A percentile compares a stretch with the other conserved stretches of the same genome.
These are phyloP conservation scores for Xylaria scruposa DNA, from an alignment of 495 filamentous ascomycete genomes.

Conservation along the genomic window DNA sequence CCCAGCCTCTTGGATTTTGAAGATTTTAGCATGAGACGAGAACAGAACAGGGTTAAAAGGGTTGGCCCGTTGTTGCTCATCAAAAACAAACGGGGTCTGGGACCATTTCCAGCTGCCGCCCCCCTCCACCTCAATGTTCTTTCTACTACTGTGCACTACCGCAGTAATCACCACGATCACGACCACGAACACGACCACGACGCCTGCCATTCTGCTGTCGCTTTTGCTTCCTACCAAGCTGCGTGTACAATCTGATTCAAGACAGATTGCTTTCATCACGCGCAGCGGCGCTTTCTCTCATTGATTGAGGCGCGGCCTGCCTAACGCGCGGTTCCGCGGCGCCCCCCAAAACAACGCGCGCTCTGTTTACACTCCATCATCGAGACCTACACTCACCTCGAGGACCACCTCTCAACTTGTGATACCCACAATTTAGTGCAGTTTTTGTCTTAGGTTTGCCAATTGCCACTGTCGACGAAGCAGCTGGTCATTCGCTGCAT, in stretches of 20 bases:
- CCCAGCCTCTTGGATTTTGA: slow-evolving; percentile 31
- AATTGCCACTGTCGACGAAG: slow-evolving; percentile 10
- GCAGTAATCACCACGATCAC: slow-evolving; percentile 12
- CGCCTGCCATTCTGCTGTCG: neutral
- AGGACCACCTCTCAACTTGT: neutral
- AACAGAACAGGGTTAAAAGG: slow-evolving; percentile 12
- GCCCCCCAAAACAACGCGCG: slow-evolving; percentile 28
- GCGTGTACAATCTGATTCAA: neutral
- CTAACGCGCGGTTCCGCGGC: slow-evolving; percentile 26
- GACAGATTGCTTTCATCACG: slow-evolving; percentile 6
- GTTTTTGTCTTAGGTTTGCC: slow-evolving; percentile 9
- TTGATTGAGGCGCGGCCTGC: slow-evolving; percentile 23
- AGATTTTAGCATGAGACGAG: slow-evolving; percentile 23
- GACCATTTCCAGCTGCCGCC: slow-evolving; percentile 22
- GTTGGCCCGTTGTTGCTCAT: slow-evolving; percentile 28
- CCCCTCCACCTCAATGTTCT: slow-evolving; percentile 28
- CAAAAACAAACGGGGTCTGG: slow-evolving; percentile 23
- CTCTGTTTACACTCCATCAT: slow-evolving; percentile 23
- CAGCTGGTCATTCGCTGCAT: slow-evolving; percentile 33
- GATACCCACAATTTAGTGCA: slow-evolving; percentile 4
- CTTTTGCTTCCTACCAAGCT: slow-evolving; percentile 12
- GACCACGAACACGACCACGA: slow-evolving; percentile 20
- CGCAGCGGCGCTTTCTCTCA: slow-evolving; percentile 23
- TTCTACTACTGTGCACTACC: neutral
- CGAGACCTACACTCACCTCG: slow-evolving; percentile 2